phyloP scores from a whole-genome alignment of 306 rosid species.

The Datisca glomerata region DNA sequence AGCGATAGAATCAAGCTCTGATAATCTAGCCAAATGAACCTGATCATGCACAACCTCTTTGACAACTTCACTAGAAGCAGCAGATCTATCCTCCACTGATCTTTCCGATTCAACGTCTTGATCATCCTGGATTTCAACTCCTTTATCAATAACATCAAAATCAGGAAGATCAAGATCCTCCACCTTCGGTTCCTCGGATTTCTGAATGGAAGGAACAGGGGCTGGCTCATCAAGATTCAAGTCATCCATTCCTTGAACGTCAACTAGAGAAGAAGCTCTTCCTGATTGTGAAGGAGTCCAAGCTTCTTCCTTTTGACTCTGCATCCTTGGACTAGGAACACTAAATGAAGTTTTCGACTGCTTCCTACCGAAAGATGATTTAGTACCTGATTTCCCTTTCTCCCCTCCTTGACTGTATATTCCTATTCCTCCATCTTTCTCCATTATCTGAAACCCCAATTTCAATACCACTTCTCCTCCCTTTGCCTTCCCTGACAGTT shows the following conservation, averaged over 20 bases:
- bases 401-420: constrained; percentile 40
- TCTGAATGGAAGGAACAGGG: constrained; percentile 31
- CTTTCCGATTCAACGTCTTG: constrained; percentile 29
- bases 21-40: constrained; percentile 39
- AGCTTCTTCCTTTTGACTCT: constrained; percentile 42
- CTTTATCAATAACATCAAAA: constrained; percentile 83
- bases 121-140: constrained; percentile 58
- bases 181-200: constrained; percentile 28
- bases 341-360: constrained; percentile 88
- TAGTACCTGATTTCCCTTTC: constrained; percentile 30
- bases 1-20: constrained; percentile 78
- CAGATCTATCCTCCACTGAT: constrained; percentile 30
- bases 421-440: constrained; percentile 80
- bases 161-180: constrained; percentile 86
- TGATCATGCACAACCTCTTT: constrained; percentile 68
- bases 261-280: constrained; percentile 9
- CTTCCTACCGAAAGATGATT: constrained; percentile 51
- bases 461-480: constrained; percentile 84
- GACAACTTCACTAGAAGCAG: constrained; percentile 54
- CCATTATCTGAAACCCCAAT: constrained; percentile 91
- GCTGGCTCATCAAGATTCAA: constrained; percentile 85
- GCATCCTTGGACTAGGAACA: constrained; percentile 70
- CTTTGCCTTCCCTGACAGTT: constrained; percentile 71
- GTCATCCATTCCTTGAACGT: constrained; percentile 72
- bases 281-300: constrained; percentile 57